Percentiles rank a stretch among this genome's conserved stretches.
These are phyloP conservation scores for Cutaneotrichosporon arboriforme DNA, from an alignment of 1,284 basidiomycete genomes.

Conservation along the genomic window DNA sequence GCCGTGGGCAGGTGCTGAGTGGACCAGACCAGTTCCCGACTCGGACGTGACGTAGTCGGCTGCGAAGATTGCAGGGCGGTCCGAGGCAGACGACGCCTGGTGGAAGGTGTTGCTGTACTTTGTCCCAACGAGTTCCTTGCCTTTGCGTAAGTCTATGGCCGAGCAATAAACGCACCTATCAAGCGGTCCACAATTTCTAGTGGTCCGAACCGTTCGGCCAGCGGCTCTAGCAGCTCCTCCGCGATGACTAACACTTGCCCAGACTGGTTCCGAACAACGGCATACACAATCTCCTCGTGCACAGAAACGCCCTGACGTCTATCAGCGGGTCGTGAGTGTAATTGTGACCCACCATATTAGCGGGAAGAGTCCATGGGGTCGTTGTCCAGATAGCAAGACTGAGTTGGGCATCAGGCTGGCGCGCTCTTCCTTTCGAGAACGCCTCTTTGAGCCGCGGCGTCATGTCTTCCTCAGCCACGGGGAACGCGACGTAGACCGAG, in stretches of 20 bases:
- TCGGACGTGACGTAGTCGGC: conserved; percentile 71
- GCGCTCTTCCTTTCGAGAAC: conserved; percentile 14
- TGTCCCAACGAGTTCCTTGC: conserved; percentile 60
- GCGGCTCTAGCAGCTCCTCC: conserved; percentile 58
- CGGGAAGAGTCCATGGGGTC: conserved; percentile 93
- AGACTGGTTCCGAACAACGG: conserved; percentile 52
- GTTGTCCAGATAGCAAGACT: conserved; percentile 93
- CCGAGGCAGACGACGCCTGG: conserved; percentile 51
- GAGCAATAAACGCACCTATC: conserved; percentile 49
- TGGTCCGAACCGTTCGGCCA: conserved; percentile 56
- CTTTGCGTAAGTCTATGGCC: conserved; percentile 42
- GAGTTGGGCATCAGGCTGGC: conserved; percentile 32
- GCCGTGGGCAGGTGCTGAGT: conserved; percentile 92
- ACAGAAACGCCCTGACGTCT: conserved; percentile 72
- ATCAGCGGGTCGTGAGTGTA: not conserved
- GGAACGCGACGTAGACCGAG: conserved; percentile 80
- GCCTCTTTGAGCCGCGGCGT: conserved; percentile 26
- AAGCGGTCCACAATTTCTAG: conserved; percentile 54
- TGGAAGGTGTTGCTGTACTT: conserved; percentile 66
- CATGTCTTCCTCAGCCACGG: conserved; percentile 48
- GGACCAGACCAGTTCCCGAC: conserved; percentile 94
- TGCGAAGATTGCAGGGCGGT: conserved; percentile 51
- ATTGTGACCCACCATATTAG: conserved; percentile 74
- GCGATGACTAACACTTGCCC: conserved; percentile 60
- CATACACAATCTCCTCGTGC: conserved; percentile 67